A percentile compares a stretch with the other conserved stretches of the same genome.
phyloP scores from a whole-genome alignment of 257 asterid species.

The Ligustrum vulgare region DNA sequence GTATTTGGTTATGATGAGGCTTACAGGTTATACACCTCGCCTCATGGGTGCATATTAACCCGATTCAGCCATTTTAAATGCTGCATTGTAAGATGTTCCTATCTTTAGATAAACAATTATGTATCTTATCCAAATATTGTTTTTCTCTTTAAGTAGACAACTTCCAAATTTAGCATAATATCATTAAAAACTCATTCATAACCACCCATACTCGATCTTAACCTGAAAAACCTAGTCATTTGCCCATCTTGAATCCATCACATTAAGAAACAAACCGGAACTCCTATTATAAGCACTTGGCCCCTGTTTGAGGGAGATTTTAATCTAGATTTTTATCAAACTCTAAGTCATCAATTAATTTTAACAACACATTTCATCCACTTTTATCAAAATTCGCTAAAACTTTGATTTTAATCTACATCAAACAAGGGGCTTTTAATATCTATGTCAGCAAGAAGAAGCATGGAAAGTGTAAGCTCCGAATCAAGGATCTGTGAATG shows the following conservation, averaged over 20 bases:
- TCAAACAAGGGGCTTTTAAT: no score
- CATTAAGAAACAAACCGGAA: not conserved
- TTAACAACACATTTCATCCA: no score
- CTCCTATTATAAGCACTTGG: not conserved
- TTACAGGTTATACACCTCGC: not conserved
- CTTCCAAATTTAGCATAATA: not conserved
- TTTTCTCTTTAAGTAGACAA: not conserved
- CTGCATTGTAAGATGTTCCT: not conserved
- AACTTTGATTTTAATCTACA: no score
- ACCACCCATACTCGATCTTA: not conserved
- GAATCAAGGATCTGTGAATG: not conserved
- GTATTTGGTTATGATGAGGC: not conserved
- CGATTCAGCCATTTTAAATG: not conserved
- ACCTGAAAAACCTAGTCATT: not conserved
- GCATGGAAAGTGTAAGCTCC: not conserved
- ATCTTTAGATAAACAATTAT: not conserved
- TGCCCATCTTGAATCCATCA: not conserved
- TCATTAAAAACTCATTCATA: no score
- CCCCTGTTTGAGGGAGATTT: no score
- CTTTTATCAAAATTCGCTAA: no score
- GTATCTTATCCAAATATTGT: slow-evolving; percentile 3
- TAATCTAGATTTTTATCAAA: no score
- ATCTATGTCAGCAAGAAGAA: not conserved
- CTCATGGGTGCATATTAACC: not conserved
- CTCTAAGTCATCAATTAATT: no score